Evolutionary conservation across 1,284 basidiomycete genomes (phyloP), one percentile per base, ranked within the genome.

Genomic region (Cystobasidium sp.): DNA sequence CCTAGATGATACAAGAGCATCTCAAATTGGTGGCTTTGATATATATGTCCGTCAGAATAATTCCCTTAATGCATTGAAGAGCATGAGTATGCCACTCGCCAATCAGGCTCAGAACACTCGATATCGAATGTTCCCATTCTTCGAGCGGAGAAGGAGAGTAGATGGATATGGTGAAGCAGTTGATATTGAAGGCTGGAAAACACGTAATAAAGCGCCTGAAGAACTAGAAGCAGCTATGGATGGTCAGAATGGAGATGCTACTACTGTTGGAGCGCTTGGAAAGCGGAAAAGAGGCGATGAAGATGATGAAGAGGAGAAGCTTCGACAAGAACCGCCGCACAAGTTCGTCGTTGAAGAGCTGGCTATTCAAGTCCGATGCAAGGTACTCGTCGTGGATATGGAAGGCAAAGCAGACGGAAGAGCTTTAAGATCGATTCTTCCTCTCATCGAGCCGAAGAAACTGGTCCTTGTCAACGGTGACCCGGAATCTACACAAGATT

Each of bases 151-250:
- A 80, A 86, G 93, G 76, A 86, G 90, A 77, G 91, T 99, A 18
- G 97, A 99, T 82, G 91, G 92, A 76, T 99, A 94, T 82, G 97
- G 97, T 1, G 97, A 99, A 85, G 91, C 90, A 6, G 86, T 98
- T 58, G 96, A 99, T 82, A 90, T 94, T 22, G 94, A 89, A 43
- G 91, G 93, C 86, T 97, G 95, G 95, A 81, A 96, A 77, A 86
- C 92, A 77, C 92, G 92, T 91, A 81, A 88, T 86, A 65, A 90
- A 88, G 82, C 87, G 87, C 79, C 86, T 84, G 77, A 86, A 82
- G 90, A 93, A 79, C 90, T 93, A 76, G 89, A 75, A 51, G 78
- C 89, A 0, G 91, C 58, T 55, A 46, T 71, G 41, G 44, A 51
- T 22, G 63, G 93, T 82, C 90, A 85, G 14, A 89, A 90, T 18